Base-by-base conservation (phyloP, 1,284 basidiomycete genomes). In the Cutaneotrichosporon cavernicola region DNA sequence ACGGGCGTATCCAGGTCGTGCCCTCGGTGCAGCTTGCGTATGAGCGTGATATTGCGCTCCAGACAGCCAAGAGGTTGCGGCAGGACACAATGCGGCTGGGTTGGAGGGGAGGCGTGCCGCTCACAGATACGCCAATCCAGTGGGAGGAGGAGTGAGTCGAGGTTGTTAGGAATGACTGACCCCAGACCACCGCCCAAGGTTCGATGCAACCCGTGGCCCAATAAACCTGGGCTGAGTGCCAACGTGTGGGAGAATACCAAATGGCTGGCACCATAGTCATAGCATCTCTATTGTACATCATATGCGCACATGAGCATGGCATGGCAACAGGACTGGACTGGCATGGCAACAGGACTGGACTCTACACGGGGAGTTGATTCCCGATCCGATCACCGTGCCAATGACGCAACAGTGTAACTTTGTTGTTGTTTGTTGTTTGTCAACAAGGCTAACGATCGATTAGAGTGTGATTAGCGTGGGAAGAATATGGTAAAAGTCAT, bases 151-250 rank as follows among this genome's bases (percentile, higher is more conserved):
- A 65, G 74, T 76, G 63, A 71, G 73, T 74, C 14, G 9, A 16
- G 40, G 31, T 2, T 4, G 18, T 47, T 47, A 1, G 43, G 16
- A 3, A 38, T 26, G 22, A 36, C 60, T 71, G 49, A 67, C 62
- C 9, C 34, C 66, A 81, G 78, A 31, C 79, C 81, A 0, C 80
- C 81, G 0, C 50, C 62, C 6, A 74, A 73, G 61, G 73, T 82
- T 10, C 66, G 79, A 18, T 82, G 81, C 65, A 75, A 81, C 66
- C 74, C 80, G 9, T 82, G 81, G 81, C 81, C 81, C 1, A 80
- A 82, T 50, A 65, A 58, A n/a, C 70, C 74, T 50, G 80, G 80
- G 0, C 64, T 79, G 30, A 67, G 66, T 31, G 76, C 73, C n/a
- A 82, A 82, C 61, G 78, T 82, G 3, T 82, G 81, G 81, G 74